Base-by-base conservation (phyloP, 345 rosid species). In the Erucastrum elatum region DNA sequence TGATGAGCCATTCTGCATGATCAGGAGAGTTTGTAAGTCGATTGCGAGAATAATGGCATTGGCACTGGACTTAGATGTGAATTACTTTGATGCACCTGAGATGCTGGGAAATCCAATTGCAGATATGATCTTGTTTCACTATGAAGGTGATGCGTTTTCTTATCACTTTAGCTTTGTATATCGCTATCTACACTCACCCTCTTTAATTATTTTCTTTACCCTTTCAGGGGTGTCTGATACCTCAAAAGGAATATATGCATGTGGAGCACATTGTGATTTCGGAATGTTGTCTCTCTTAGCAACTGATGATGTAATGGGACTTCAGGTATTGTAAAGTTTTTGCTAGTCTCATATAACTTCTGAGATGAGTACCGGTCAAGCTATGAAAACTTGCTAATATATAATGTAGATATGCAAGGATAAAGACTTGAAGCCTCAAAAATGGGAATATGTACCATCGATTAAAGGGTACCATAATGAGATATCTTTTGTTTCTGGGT, bases 391-490 rank as follows among this genome's bases (percentile, higher is more conserved):
- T 15, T 25, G 8, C 10, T 13, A 29, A 12, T 46, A 63, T 64
- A 21, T 61, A 34, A 11, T 53, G 77, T 82, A 91, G 97, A 89
- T 94, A 81, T 94, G 94, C 82, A 94, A 83, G 83, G 97, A 94
- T 75, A 85, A 81, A 74, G 86, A 88, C 75, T 84, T 85, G 29
- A 88, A 74, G 59, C 95, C 91, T 81, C 92, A 75, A 72, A 81
- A 77, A 15, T 90, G 98, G 98, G 95, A 94, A 81, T 85, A 84
- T 39, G 85, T 94, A 31, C 84, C 91, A 7, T 90, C 94, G 15
- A 9, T 93, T 25, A 86, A 93, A 84, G 97, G 97, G 97, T 49
- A 49, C 4, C 0, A 49, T 49, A 49, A 49, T 49, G 55, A 49
- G 55, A 49, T 49, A 44, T 44, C 51, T 49, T n/a, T n/a, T 49